Evolutionary conservation across 345 rosid species (phyloP), one percentile per base, ranked within the genome.

Genomic region (Arabis alpina): DNA sequence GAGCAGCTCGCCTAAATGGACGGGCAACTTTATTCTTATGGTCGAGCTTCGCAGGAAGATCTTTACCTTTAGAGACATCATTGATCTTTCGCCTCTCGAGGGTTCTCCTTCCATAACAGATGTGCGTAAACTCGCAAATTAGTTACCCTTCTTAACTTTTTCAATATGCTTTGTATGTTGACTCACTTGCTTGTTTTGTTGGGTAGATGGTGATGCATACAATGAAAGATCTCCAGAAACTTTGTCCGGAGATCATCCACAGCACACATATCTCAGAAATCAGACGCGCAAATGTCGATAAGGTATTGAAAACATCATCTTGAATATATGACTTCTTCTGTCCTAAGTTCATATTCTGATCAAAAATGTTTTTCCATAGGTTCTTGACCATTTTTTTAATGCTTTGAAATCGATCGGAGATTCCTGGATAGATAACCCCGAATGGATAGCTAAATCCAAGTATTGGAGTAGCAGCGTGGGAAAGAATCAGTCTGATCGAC

Each of bases 11-110:
- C 74, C 74, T 43, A 76, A 77, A 72, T 76, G 76, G 61, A 13
- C 82, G 1, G 70, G 83, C 0, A 77, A 85, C 32, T 75, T 81
- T 58, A 68, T 75, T 39, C 66, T 81, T 78, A 87, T 85, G 85
- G 79, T 85, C 75, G 88, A 87, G 68, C 88, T 92, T 27, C 85
- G 84, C 19, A 80, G 84, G 70, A 89, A 86, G 83, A 87, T 87
- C 25, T 53, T 76, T 70, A 59, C 65, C 27, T 92, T 92, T 70
- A 77, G 98, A 54, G 96, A 92, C 74, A 64, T 80, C 63, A 72
- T 89, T 73, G 96, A 89, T 61, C 80, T 91, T 13, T 85, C 93
- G 48, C 70, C 85, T 61, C 71, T 77, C 32, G 84, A 76, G 23
- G 69, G 78, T 52, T 86, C 90, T 23, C 74, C 72, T 48, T 73